phyloP scores from a whole-genome alignment of 2,329 filamentous ascomycete genomes.

The Geosmithia morbida region DNA sequence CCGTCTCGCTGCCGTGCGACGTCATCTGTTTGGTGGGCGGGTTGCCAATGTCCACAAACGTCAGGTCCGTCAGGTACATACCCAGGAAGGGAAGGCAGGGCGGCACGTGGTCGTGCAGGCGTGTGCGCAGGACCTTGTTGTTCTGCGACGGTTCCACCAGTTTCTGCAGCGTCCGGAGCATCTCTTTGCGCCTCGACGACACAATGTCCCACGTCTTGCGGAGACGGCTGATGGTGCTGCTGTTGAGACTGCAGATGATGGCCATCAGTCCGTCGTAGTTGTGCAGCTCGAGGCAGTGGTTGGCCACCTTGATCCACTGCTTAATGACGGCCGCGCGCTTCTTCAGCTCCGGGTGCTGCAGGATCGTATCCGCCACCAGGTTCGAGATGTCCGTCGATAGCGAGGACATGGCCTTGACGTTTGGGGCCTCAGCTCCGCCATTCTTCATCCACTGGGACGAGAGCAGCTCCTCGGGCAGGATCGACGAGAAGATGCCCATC shows the following conservation, averaged over 20 bases:
- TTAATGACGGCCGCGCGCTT: constrained; percentile 84
- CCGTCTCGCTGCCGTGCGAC: constrained; percentile 25
- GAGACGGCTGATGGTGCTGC: constrained; percentile 76
- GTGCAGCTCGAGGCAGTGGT: constrained; percentile 73
- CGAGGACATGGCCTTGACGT: constrained; percentile 87
- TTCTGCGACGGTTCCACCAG: constrained; percentile 86
- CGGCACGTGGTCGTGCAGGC: constrained; percentile 72
- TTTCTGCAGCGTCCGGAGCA: constrained; percentile 64
- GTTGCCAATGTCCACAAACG: constrained; percentile 91
- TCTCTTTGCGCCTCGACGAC: constrained; percentile 67
- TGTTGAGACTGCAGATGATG: constrained; percentile 87
- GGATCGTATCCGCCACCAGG: constrained; percentile 82
- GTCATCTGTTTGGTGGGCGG: constrained; percentile 63
- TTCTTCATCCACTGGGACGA: constrained; percentile 93
- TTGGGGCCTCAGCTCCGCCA: constrained; percentile 60
- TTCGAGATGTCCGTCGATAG: constrained; percentile 88
- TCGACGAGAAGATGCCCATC: constrained; percentile 80
- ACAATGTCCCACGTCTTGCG: constrained; percentile 87
- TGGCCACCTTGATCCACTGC: constrained; percentile 93
- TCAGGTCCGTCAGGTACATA: constrained; percentile 91
- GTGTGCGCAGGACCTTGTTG: constrained; percentile 71
- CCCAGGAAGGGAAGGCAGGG: constrained; percentile 92
- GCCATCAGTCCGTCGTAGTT: constrained; percentile 98
- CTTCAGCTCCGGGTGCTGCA: constrained; percentile 80
- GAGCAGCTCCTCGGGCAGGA: constrained; percentile 82